Percentiles rank a stretch among this genome's conserved stretches.
phyloP scores from a whole-genome alignment of 2,329 filamentous ascomycete genomes.

The Calonectria pseudoreteaudii region DNA sequence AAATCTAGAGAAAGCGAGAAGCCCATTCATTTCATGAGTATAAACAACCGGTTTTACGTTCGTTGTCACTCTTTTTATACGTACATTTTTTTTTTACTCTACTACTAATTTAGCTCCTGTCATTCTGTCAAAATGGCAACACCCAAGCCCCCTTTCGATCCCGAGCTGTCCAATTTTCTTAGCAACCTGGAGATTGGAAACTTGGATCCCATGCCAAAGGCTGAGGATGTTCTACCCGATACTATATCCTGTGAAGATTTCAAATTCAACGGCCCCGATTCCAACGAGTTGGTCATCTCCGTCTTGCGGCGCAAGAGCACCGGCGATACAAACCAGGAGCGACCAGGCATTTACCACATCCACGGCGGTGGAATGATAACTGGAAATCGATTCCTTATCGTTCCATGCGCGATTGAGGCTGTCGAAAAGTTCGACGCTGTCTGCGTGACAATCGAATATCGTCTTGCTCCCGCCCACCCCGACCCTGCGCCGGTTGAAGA shows the following conservation, averaged over 20 bases:
- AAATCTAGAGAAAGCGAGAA: too few species aligned
- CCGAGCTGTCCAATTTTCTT: background rate
- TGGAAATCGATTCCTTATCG: background rate
- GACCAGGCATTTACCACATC: background rate
- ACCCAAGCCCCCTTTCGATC: background rate
- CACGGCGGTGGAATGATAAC: background rate
- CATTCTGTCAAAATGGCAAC: background rate
- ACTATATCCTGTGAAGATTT: background rate
- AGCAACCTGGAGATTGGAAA: background rate
- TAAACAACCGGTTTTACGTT: too few species aligned
- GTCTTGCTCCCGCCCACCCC: constrained; percentile 28
- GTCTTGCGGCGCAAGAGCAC: background rate
- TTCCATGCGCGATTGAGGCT: background rate
- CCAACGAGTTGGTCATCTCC: background rate
- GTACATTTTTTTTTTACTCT: background rate
- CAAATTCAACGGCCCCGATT: background rate
- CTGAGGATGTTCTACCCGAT: background rate
- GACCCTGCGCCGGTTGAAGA: constrained; percentile 26
- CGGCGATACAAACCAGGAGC: background rate
- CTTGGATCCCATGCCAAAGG: background rate
- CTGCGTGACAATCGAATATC: constrained; percentile 11
- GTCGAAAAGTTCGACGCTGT: background rate
- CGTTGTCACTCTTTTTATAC: background rate
- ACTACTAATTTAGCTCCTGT: background rate
- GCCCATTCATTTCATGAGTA: too few species aligned